A percentile compares a stretch with the other conserved stretches of the same genome.
These are phyloP conservation scores for Polytrichum formosum DNA, from an alignment of 225 moss, liverwort and hornwort genomes.

Conservation along the genomic window DNA sequence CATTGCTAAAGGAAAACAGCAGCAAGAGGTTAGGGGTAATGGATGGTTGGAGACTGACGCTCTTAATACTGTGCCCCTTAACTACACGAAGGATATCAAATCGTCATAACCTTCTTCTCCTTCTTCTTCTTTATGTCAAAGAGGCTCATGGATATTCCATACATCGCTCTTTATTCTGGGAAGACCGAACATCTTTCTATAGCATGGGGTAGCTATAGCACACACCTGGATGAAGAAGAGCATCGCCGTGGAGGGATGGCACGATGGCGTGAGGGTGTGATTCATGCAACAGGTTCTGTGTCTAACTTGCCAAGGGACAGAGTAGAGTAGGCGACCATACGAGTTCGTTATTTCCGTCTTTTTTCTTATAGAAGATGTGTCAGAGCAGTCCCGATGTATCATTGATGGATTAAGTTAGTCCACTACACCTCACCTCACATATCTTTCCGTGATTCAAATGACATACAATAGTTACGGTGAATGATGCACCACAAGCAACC, in stretches of 20 bases:
- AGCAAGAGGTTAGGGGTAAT: slow-evolving; percentile 15
- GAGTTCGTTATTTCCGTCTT: neutral
- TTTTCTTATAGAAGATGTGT: too few relatives aligned
- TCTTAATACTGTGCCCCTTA: slow-evolving; percentile 26
- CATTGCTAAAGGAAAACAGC: slow-evolving; percentile 41
- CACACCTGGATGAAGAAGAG: slow-evolving; percentile 3
- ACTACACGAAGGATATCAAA: slow-evolving; percentile 18
- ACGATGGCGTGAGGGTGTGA: neutral
- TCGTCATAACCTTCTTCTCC: slow-evolving; percentile 13
- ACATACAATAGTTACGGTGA: too few relatives aligned
- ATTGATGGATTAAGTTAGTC: too few relatives aligned
- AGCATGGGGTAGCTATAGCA: neutral
- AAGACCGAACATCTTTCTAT: neutral
- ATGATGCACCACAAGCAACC: too few relatives aligned
- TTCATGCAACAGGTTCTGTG: slow-evolving; percentile 1
- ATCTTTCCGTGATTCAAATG: too few relatives aligned
- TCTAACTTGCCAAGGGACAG: slow-evolving; percentile 5
- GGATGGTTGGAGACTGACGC: slow-evolving; percentile 16
- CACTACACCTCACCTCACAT: too few relatives aligned
- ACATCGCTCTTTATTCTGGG: neutral
- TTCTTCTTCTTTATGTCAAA: neutral
- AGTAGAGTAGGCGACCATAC: slow-evolving; percentile 4
- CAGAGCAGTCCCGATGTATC: too few relatives aligned
- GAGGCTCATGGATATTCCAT: neutral
- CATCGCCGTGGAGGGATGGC: neutral